Conservation (phyloP, 1,139 yeast species). For the Hansenula lynferdii region DNA sequence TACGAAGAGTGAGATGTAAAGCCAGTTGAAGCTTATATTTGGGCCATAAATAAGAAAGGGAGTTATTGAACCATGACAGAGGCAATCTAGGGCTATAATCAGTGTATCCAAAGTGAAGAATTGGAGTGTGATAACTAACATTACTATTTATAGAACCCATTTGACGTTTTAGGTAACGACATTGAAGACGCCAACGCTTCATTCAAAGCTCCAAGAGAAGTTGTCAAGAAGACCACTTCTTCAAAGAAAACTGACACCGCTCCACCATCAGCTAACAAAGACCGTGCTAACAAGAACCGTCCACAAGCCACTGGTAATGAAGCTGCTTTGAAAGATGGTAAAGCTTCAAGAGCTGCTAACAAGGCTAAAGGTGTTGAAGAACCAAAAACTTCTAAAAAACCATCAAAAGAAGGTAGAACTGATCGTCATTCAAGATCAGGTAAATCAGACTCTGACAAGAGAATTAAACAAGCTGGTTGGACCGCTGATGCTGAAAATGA, state of each 20-base stretch:
- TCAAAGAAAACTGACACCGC: constrained; percentile 87
- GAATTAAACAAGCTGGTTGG: constrained; percentile 79
- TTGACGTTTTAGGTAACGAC: constrained; percentile 65
- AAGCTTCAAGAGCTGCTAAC: constrained; percentile 64
- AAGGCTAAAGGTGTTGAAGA: constrained; percentile 51
- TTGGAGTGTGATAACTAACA: too few species aligned
- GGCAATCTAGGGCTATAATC: too few species aligned
- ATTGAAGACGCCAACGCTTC: constrained; percentile 62
- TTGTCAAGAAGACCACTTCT: constrained; percentile 78
- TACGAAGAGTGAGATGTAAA: too few species aligned
- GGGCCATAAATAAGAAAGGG: too few species aligned
- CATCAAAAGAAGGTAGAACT: constrained; percentile 55
- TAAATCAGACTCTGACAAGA: constrained; percentile 81
- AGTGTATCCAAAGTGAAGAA: too few species aligned
- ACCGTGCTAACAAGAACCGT: constrained; percentile 72
- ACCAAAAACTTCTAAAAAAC: constrained; percentile 44
- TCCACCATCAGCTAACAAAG: constrained; percentile 77
- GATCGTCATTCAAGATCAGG: constrained; percentile 87
- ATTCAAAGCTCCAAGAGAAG: constrained; percentile 54
- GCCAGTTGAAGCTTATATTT: too few species aligned
- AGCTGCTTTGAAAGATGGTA: constrained; percentile 77
- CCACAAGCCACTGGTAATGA: constrained; percentile 79
- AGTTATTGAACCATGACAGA: too few species aligned
- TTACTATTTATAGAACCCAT: constrained; percentile 37
- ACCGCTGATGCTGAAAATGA: constrained; percentile 44